phyloP scores from a whole-genome alignment of 495 filamentous ascomycete genomes.

The Penicillium robsamsonii region DNA sequence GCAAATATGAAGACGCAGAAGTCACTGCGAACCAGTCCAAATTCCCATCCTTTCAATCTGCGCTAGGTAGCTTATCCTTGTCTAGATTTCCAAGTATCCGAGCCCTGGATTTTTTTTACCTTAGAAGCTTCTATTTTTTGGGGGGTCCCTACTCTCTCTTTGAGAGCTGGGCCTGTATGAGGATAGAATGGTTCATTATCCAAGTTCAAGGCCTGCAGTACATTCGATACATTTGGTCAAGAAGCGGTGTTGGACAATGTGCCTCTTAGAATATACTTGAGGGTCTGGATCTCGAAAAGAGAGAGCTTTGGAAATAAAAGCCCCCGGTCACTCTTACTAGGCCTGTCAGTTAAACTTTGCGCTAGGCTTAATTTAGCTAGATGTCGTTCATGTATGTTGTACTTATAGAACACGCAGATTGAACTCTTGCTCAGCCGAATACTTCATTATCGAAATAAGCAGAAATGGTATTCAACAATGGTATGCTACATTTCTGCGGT shows the following conservation, averaged over 20 bases:
- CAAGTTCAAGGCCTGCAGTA: neutral
- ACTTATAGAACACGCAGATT: too few relatives aligned
- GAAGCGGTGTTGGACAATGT: too few relatives aligned
- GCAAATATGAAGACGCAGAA: slow-evolving; percentile 29
- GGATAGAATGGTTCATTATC: neutral
- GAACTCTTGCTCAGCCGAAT: too few relatives aligned
- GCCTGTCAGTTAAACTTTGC: too few relatives aligned
- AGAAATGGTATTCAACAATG: too few relatives aligned
- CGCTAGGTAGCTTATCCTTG: slow-evolving; percentile 16
- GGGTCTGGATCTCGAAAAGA: slow-evolving; percentile 1
- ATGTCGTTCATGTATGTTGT: too few relatives aligned
- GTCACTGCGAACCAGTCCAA: slow-evolving; percentile 14
- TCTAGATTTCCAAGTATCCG: slow-evolving; percentile 23
- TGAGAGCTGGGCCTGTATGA: neutral
- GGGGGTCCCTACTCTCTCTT: neutral
- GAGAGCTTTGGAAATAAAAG: slow-evolving; percentile 7
- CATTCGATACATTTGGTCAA: neutral
- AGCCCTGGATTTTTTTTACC: slow-evolving; percentile 3
- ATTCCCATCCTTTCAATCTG: slow-evolving; percentile 7
- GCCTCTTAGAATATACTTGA: slow-evolving; percentile 1
- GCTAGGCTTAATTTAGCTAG: too few relatives aligned
- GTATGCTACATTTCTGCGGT: too few relatives aligned
- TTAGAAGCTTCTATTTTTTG: neutral
- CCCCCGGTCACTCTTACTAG: neutral
- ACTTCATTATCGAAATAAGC: too few relatives aligned